These are phyloP conservation scores for Heritiera littoralis DNA, from an alignment of 345 rosid genomes.

Conservation along the genomic window DNA sequence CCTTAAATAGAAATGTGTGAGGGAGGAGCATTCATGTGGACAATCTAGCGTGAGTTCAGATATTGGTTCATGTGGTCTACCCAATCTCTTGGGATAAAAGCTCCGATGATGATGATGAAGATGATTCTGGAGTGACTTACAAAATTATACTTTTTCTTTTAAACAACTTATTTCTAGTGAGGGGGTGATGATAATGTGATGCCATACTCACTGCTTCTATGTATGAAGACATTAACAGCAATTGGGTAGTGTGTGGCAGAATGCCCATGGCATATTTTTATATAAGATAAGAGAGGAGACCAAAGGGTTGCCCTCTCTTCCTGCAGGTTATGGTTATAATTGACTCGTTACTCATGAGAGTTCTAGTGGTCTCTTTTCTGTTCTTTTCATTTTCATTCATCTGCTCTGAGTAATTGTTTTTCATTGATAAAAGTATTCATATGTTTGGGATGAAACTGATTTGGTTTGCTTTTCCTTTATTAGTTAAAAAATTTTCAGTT, in stretches of 20 bases:
- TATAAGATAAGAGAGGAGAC: slow-evolving; percentile 1
- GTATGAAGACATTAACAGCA: neutral
- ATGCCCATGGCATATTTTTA: neutral
- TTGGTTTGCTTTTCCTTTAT: neutral
- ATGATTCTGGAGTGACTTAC: neutral
- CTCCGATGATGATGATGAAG: too few relatives aligned
- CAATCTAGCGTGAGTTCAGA: too few relatives aligned
- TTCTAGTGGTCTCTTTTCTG: neutral
- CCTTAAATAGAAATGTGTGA: too few relatives aligned
- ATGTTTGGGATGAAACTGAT: neutral
- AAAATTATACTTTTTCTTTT: neutral
- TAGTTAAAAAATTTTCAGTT: neutral
- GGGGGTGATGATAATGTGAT: neutral
- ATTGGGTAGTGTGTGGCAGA: neutral
- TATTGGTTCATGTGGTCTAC: too few relatives aligned
- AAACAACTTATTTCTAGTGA: neutral
- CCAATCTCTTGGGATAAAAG: too few relatives aligned
- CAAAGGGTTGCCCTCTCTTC: neutral
- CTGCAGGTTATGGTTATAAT: neutral
- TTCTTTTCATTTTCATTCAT: neutral
- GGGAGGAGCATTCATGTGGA: too few relatives aligned
- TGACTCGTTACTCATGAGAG: neutral
- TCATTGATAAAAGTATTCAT: neutral
- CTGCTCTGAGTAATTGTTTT: neutral
- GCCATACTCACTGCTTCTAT: neutral